Conservation (phyloP, 306 rosid genomes). For the Acacia confusa region DNA sequence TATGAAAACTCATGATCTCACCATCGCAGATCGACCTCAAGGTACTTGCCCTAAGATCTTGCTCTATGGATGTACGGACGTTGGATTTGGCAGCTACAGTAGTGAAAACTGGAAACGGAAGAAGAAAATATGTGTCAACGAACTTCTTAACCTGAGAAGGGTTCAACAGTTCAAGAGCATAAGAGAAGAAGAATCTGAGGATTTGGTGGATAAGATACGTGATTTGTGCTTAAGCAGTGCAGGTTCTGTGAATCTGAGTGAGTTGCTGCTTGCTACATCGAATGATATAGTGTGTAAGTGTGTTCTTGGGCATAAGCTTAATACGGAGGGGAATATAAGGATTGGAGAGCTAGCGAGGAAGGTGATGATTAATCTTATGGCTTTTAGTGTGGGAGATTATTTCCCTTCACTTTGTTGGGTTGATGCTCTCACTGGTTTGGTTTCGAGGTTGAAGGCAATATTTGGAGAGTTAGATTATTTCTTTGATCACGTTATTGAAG, state of each 20-base stretch:
- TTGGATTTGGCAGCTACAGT: constrained; percentile 26
- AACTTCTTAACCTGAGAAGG: constrained; percentile 38
- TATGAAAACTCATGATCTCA: constrained; percentile 14
- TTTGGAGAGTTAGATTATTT: constrained; percentile 28
- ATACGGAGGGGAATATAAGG: background rate
- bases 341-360: constrained; percentile 23
- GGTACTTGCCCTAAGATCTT: constrained; percentile 9
- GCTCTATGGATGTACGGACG: constrained; percentile 27
- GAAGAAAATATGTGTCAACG: constrained; percentile 33
- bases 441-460: constrained; percentile 17
- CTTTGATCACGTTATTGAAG: constrained; percentile 26
- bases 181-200: constrained; percentile 37
- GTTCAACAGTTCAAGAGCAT: constrained; percentile 19
- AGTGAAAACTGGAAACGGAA: background rate
- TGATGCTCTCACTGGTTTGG: constrained; percentile 34
- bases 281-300: constrained; percentile 30
- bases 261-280: constrained; percentile 18
- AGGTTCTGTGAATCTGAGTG: constrained; percentile 27
- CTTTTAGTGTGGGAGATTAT: constrained; percentile 38
- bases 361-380: background rate
- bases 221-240: constrained; percentile 4
- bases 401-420: constrained; percentile 43
- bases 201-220: constrained; percentile 31
- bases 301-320: constrained; percentile 23
- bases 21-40: constrained; percentile 25